Conservation (phyloP, 148 eudicot species). For the Rhododendron williamsianum region DNA sequence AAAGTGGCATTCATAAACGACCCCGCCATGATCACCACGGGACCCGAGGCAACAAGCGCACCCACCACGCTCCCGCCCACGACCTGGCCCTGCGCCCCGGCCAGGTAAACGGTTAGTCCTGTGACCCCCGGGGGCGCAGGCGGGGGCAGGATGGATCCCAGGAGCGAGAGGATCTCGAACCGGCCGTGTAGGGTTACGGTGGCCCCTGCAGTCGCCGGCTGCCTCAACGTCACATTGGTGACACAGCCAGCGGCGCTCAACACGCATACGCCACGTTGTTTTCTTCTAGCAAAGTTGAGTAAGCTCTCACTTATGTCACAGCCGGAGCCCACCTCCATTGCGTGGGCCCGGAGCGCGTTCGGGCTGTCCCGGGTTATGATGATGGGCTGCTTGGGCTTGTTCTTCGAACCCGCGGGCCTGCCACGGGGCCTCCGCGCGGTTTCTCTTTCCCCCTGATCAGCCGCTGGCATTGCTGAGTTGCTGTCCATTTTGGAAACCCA, state of each 20-base stretch:
- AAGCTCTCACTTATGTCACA: slow-evolving; percentile 62
- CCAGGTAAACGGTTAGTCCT: slow-evolving; percentile 57
- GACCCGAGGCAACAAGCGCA: slow-evolving; percentile 61
- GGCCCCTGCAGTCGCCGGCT: slow-evolving; percentile 46
- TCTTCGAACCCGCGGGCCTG: slow-evolving; percentile 75
- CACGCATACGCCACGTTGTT: slow-evolving; percentile 60
- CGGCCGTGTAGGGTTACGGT: slow-evolving; percentile 67
- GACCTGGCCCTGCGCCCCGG: slow-evolving; percentile 72
- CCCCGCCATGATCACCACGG: slow-evolving; percentile 68
- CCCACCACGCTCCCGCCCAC: slow-evolving; percentile 73
- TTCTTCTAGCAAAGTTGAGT: slow-evolving; percentile 48
- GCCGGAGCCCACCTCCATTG: slow-evolving; percentile 68
- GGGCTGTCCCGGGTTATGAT: slow-evolving; percentile 69
- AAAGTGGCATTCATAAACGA: slow-evolving; percentile 69
- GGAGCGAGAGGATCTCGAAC: slow-evolving; percentile 65
- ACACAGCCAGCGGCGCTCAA: slow-evolving; percentile 67
- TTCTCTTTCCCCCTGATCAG: slow-evolving; percentile 20
- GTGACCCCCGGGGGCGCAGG: slow-evolving; percentile 66
- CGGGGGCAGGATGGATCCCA: slow-evolving; percentile 62
- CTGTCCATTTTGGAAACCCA: background rate
- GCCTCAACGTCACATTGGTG: slow-evolving; percentile 60
- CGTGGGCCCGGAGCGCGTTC: slow-evolving; percentile 59
- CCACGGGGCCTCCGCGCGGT: slow-evolving; percentile 57
- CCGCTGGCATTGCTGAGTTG: slow-evolving; percentile 1
- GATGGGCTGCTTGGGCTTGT: slow-evolving; percentile 82